These are phyloP conservation scores for Lipomyces mesembrius DNA, from an alignment of 805 yeast species.

Conservation along the genomic window DNA sequence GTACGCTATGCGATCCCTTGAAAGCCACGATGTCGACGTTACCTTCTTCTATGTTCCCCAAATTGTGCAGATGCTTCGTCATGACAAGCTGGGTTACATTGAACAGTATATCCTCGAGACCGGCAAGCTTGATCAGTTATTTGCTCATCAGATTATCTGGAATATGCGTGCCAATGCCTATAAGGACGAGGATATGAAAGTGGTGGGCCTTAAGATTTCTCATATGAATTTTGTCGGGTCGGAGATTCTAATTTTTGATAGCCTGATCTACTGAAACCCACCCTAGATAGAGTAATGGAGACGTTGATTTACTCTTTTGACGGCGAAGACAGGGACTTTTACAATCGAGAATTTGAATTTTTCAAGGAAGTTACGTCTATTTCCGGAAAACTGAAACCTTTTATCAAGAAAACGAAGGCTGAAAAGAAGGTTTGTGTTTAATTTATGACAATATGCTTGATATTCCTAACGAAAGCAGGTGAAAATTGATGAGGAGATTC, in stretches of 20 bases:
- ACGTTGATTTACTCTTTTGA: constrained; percentile 67
- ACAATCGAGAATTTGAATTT: constrained; percentile 82
- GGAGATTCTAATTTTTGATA: constrained; percentile 31
- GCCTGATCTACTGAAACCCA: constrained; percentile 84
- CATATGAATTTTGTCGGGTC: not conserved
- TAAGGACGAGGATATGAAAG: constrained; percentile 72
- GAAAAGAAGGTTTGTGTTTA: constrained; percentile 71
- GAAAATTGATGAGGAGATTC: constrained; percentile 96
- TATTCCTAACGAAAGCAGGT: constrained; percentile 36
- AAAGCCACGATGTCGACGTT: constrained; percentile 79
- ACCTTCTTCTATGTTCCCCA: constrained; percentile 98
- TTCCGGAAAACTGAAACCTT: constrained; percentile 94
- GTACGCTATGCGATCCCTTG: constrained; percentile 87
- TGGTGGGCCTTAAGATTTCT: not conserved
- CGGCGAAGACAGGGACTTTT: constrained; percentile 64
- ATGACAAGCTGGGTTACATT: constrained; percentile 82
- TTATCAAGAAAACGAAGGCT: constrained; percentile 88
- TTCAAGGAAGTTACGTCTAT: constrained; percentile 90
- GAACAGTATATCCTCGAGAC: constrained; percentile 88
- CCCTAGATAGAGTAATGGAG: constrained; percentile 70
- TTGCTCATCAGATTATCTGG: constrained; percentile 98
- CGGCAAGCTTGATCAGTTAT: constrained; percentile 84
- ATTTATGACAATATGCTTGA: not conserved
- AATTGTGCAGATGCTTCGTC: constrained; percentile 88
- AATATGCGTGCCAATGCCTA: constrained; percentile 92